These are phyloP conservation scores for Vicia villosa DNA, from an alignment of 306 rosid species.

Conservation along the genomic window DNA sequence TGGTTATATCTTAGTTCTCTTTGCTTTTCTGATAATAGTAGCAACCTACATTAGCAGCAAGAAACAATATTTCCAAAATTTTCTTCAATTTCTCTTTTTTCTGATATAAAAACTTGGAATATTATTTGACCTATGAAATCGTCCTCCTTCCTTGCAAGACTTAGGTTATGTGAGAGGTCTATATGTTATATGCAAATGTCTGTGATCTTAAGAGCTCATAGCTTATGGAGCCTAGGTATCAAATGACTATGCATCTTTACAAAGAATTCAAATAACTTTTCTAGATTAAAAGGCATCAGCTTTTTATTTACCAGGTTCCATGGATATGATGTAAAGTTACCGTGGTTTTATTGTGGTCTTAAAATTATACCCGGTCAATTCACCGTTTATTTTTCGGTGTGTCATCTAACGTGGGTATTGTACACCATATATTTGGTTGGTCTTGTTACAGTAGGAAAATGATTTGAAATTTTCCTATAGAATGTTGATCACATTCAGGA, in stretches of 20 bases:
- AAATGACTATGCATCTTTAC: constrained; percentile 8
- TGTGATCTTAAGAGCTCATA: not conserved
- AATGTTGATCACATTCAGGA: too few species aligned
- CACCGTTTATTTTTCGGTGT: not conserved
- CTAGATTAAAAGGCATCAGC: not conserved
- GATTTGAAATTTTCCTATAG: not conserved
- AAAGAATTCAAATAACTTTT: constrained; percentile 18
- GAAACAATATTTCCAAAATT: not conserved
- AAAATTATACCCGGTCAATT: too few species aligned
- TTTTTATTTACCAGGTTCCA: not conserved
- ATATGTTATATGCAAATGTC: not conserved
- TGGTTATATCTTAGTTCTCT: too few species aligned
- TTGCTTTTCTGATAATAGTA: too few species aligned
- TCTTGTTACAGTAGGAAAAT: not conserved
- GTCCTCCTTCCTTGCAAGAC: not conserved
- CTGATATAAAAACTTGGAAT: not conserved
- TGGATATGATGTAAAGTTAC: not conserved
- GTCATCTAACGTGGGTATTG: not conserved
- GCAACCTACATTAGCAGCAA: too few species aligned
- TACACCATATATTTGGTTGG: not conserved
- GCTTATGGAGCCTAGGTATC: not conserved
- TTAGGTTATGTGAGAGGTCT: not conserved
- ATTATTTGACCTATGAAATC: not conserved
- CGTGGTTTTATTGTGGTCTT: not conserved
- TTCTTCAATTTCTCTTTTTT: not conserved